Base-by-base conservation (phyloP, 306 rosid genomes). In the Vigna radiata region DNA sequence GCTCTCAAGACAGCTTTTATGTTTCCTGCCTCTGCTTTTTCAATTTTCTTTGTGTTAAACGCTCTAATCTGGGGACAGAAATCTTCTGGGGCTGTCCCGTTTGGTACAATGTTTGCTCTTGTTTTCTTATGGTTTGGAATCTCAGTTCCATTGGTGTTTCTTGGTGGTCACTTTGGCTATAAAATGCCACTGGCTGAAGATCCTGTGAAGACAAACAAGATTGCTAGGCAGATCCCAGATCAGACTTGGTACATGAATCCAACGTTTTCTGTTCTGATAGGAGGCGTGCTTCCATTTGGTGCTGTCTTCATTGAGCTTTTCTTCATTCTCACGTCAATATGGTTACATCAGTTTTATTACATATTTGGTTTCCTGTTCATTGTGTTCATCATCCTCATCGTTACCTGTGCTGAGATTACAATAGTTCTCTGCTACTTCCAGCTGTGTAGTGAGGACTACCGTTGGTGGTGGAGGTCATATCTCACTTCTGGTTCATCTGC, bases 351-450 rank as follows among this genome's bases (percentile, higher is more conserved):
- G 16, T 90, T 90, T 70, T 94, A 92, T 72, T 94, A 92, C 49
- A 89, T 94, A 59, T 94, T 94, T 50, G 96, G 96, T 13, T 94
- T 94, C 77, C 83, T 94, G 11, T 92, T 94, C 86, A 89, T 94
- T 0, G 97, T 94, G 82, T 90, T 94, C 79, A 47, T 94, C 64
- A 91, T 94, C 85, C 97, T 94, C 36, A 66, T 94, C 21, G 88
- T 94, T 76, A 94, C 96, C 4, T 92, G 98, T 69, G 97, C 97
- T 1, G 98, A 94, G 92, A 91, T 94, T 73, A 90, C 98, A 18
- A 76, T 91, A 12, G 98, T 94, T 59, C 91, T 94, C 52, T 94
- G 98, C 90, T 94, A 94, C 96, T 94, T 94, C 96, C 98, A 92
- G 85, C 85, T 93, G n/a, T 93, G 97, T 81, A 88, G 98, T 39